Evolutionary conservation across 257 asterid genomes (phyloP), one percentile per base, ranked within the genome.

Genomic region (Cinchona pubescens): DNA sequence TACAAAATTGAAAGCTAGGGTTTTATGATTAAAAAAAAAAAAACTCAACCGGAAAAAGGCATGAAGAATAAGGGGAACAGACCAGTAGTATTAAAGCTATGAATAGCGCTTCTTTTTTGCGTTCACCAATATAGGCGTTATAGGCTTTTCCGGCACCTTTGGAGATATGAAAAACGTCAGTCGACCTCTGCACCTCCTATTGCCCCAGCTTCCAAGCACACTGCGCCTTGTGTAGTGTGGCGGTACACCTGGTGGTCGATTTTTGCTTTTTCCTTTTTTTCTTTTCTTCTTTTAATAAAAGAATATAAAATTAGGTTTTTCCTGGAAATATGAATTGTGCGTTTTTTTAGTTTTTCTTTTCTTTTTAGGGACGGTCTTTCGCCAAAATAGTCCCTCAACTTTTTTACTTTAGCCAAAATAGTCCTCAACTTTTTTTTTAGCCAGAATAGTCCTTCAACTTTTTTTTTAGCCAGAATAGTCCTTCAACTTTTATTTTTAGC

Each of bases 1-100:
- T n/a, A n/a, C 18, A 15, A 29, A 21, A 60, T 14, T 16, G 19
- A 71, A 60, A 69, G 61, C 55, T 79, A 69, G 74, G 83, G 83
- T 69, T 72, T 40, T 62, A 49, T 46, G 5, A 2, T n/a, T n/a
- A 13, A 34, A 69, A 37, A 38, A 61, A 21, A 16, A 43, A 5
- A 35, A 11, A 72, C 18, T 7, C 64, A 46, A 32, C 29, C 42
- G 3, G 15, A 68, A 64, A 63, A 63, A 32, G 37, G 46, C 27
- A 11, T 51, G 59, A 51, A 51, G 25, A 16, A 6, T 10, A 14
- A 32, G 19, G 55, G 69, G 76, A 80, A 51, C 80, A 80, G 40
- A 75, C 77, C 83, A 70, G 70, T 58, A 46, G 68, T 12, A 73
- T 25, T 43, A 43, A 60, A 64, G 65, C 72, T 67, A 25, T 37